phyloP scores from a whole-genome alignment of 805 yeast species.

The Sugiyamaella qingdaonensis region DNA sequence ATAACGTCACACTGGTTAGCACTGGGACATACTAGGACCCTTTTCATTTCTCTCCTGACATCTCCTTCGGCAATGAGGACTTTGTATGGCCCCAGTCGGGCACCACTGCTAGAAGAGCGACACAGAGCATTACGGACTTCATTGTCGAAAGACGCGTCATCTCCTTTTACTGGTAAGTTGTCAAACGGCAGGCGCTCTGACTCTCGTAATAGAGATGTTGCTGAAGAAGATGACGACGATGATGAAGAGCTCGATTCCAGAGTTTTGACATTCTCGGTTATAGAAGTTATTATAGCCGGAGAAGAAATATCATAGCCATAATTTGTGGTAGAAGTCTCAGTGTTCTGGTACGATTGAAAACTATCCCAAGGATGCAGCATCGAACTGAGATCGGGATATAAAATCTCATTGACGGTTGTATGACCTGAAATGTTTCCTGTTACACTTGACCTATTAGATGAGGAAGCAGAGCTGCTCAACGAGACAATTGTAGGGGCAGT shows the following conservation, averaged over 20 bases:
- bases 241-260: too few species aligned
- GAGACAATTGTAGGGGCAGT: slow-evolving; percentile 1
- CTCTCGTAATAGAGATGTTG: too few species aligned
- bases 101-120: too few species aligned
- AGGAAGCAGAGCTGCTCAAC: background rate
- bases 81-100: background rate
- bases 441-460: background rate
- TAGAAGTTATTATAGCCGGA: too few species aligned
- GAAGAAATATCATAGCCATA: too few species aligned
- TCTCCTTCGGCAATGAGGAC: background rate
- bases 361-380: background rate
- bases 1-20: background rate
- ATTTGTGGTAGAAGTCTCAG: too few species aligned
- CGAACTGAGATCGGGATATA: background rate
- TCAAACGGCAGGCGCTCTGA: too few species aligned
- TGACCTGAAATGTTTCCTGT: background rate
- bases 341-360: background rate
- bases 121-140: too few species aligned
- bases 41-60: background rate
- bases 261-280: too few species aligned
- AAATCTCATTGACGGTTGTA: background rate
- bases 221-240: too few species aligned
- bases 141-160: too few species aligned
- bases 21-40: background rate
- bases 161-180: too few species aligned